Conservation (phyloP, 2,329 filamentous ascomycete genomes). For the Neopestalotiopsis sp. region DNA sequence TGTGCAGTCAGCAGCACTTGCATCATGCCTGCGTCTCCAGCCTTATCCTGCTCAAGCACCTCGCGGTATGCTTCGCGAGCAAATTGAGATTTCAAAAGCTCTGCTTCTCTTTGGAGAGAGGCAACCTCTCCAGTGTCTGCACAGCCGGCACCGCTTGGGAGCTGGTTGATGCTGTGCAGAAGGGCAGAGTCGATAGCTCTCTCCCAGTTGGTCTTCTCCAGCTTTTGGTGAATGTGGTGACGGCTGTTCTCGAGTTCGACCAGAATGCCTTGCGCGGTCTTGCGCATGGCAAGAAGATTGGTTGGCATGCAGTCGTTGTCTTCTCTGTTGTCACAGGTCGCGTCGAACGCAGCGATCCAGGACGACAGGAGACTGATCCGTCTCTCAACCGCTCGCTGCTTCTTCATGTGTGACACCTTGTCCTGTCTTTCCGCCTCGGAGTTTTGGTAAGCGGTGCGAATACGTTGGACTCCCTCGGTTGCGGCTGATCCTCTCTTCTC, state of each 20-base stretch:
- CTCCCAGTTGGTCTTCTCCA: constrained; percentile 86
- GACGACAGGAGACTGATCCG: constrained; percentile 85
- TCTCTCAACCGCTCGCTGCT: constrained; percentile 80
- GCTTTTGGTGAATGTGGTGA: constrained; percentile 85
- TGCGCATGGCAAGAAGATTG: constrained; percentile 77
- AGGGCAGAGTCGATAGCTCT: constrained; percentile 85
- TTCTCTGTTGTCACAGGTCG: constrained; percentile 74
- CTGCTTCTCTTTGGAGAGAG: constrained; percentile 79
- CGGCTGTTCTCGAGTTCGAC: constrained; percentile 88
- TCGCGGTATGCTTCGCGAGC: constrained; percentile 79
- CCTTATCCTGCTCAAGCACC: constrained; percentile 83
- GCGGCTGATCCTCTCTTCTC: constrained; percentile 81
- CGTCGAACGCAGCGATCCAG: constrained; percentile 93
- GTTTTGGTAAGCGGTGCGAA: constrained; percentile 85
- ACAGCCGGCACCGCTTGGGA: constrained; percentile 71
- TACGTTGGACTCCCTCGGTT: constrained; percentile 78
- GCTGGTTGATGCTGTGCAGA: constrained; percentile 80
- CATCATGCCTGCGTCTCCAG: constrained; percentile 76
- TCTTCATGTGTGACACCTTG: constrained; percentile 79
- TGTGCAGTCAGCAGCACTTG: constrained; percentile 88
- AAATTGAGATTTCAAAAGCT: constrained; percentile 82
- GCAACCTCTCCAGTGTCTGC: constrained; percentile 71
- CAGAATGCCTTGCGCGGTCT: constrained; percentile 86
- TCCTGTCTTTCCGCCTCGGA: constrained; percentile 79
- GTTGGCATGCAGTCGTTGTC: constrained; percentile 71